Percentiles rank a stretch among this genome's conserved stretches.
Conservation (phyloP, 345 rosid species). For the Limnanthes douglasii region DNA sequence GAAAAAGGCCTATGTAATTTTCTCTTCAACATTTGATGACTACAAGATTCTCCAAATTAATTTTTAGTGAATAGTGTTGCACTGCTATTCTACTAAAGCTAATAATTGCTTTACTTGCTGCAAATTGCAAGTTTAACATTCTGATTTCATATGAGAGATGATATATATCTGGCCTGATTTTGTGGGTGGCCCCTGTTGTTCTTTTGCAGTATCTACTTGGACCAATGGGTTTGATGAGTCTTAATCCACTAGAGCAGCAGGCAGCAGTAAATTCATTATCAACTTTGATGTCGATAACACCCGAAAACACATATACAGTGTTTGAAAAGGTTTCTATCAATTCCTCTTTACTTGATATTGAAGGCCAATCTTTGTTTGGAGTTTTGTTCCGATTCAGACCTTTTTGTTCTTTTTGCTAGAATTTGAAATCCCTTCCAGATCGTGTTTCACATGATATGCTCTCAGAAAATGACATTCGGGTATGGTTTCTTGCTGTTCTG, state of each 20-base stretch:
- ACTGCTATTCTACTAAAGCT: too few relatives aligned
- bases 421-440: conserved; percentile 52
- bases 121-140: too few relatives aligned
- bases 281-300: conserved; percentile 70
- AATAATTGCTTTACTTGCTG: too few relatives aligned
- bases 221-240: conserved; percentile 67
- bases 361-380: too few relatives aligned
- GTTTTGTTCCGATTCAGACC: too few relatives aligned
- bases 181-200: not conserved
- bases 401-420: conserved; percentile 26
- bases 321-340: conserved; percentile 48
- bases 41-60: too few relatives aligned
- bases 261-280: conserved; percentile 57
- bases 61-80: too few relatives aligned
- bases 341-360: too few relatives aligned
- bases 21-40: too few relatives aligned
- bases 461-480: conserved; percentile 66
- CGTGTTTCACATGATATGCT: conserved; percentile 66
- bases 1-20: too few relatives aligned
- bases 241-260: conserved; percentile 41
- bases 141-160: too few relatives aligned
- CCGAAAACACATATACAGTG: conserved; percentile 49
- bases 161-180: not conserved
- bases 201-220: conserved; percentile 54
- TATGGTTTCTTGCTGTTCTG: conserved; percentile 11